Conservation (phyloP, 108 stramenopile genomes). For the Nitzschia sp. region DNA sequence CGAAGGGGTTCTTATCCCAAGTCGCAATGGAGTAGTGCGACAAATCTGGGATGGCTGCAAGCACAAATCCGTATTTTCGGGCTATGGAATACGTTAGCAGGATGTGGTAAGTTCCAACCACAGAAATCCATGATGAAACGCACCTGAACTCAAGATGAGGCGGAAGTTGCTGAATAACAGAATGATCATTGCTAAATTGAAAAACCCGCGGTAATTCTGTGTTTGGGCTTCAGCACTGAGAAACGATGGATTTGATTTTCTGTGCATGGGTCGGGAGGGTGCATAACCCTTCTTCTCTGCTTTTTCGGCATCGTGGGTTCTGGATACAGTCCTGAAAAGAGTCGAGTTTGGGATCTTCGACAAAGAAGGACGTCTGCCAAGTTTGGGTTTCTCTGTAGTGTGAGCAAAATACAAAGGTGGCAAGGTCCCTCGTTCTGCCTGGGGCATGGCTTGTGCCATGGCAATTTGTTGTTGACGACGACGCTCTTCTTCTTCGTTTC, state of each 20-base stretch:
- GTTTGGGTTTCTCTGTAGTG: not conserved
- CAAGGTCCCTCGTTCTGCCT: constrained; percentile 45
- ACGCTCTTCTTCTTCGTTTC: constrained; percentile 34
- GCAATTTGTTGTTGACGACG: constrained; percentile 30
- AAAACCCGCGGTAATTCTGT: constrained; percentile 80
- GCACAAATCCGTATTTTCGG: constrained; percentile 61
- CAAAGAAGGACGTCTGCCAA: constrained; percentile 38
- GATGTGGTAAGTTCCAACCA: not conserved
- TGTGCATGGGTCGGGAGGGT: constrained; percentile 73
- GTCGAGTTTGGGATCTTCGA: constrained; percentile 39
- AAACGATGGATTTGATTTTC: constrained; percentile 53
- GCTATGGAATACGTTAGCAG: constrained; percentile 26
- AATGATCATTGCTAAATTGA: constrained; percentile 77
- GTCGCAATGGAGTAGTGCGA: constrained; percentile 11
- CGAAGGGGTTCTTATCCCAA: constrained; percentile 58
- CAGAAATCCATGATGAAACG: not conserved
- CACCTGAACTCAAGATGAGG: constrained; percentile 46
- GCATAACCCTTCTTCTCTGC: constrained; percentile 57
- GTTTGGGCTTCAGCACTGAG: constrained; percentile 55
- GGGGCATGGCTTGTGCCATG: constrained; percentile 44
- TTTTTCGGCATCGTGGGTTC: constrained; percentile 39
- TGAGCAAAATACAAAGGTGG: constrained; percentile 52
- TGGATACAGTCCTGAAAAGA: constrained; percentile 48
- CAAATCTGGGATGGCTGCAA: constrained; percentile 9
- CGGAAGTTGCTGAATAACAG: constrained; percentile 77